phyloP scores from a whole-genome alignment of 1,139 yeast genomes.

The Candida sp. region DNA sequence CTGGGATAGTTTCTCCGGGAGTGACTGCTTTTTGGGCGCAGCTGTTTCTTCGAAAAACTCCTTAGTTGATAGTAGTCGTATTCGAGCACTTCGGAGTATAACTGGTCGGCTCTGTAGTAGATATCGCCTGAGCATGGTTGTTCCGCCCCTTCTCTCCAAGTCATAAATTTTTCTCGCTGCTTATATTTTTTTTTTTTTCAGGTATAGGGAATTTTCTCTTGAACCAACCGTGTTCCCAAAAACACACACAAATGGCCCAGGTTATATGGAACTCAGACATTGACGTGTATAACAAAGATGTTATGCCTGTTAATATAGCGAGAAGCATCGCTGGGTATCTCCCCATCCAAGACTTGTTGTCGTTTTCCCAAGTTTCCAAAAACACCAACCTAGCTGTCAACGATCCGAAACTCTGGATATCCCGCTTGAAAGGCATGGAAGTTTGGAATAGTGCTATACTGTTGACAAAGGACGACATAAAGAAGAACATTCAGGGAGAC shows the following conservation, averaged over 20 bases:
- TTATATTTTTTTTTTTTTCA: not conserved
- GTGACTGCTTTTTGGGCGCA: not conserved
- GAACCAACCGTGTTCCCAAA: not conserved
- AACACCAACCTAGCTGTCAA: conserved; percentile 42
- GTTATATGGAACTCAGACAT: conserved; percentile 54
- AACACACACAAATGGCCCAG: conserved; percentile 51
- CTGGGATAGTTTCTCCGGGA: conserved; percentile 9
- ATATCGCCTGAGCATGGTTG: not conserved
- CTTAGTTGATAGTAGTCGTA: conserved; percentile 7
- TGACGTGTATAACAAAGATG: conserved; percentile 47
- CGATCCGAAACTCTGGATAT: conserved; percentile 54
- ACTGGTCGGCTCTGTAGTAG: conserved; percentile 5
- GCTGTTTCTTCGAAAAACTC: conserved; percentile 7
- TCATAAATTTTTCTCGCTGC: not conserved
- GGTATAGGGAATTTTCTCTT: too few species aligned
- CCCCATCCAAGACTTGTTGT: conserved; percentile 38
- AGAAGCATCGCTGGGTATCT: conserved; percentile 37
- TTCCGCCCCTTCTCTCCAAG: too few species aligned
- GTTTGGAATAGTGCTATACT: conserved; percentile 42
- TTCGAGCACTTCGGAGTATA: conserved; percentile 8
- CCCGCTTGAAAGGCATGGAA: conserved; percentile 50
- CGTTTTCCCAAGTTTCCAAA: conserved; percentile 39
- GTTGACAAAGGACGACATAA: conserved; percentile 12
- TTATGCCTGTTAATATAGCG: conserved; percentile 47
- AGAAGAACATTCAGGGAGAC: conserved; percentile 5